phyloP scores from a whole-genome alignment of 805 yeast species.

The Saturnispora quitensis region DNA sequence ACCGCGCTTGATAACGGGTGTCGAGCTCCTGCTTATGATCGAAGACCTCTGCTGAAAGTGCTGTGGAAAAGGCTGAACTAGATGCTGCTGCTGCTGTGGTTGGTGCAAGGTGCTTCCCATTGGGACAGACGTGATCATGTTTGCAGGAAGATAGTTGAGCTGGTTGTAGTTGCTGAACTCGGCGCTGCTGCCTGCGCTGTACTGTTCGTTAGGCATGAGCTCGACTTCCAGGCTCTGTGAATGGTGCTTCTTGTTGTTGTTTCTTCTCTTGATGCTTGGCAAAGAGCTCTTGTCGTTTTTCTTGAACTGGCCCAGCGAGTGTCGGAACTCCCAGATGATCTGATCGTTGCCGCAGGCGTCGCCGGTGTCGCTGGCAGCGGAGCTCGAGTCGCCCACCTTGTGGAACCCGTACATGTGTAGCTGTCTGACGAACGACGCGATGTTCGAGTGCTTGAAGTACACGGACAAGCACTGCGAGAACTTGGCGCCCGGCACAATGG shows the following conservation, averaged over 20 bases:
- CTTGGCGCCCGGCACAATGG: constrained; percentile 54
- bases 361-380: constrained; percentile 9
- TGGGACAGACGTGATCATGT: neutral
- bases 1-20: neutral
- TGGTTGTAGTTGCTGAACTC: neutral
- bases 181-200: neutral
- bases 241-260: constrained; percentile 14
- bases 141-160: neutral
- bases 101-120: neutral
- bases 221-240: neutral
- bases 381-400: constrained; percentile 47
- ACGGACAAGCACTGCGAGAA: constrained; percentile 53
- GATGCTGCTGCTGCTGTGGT: neutral
- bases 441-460: constrained; percentile 90
- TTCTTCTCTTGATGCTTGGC: constrained; percentile 39
- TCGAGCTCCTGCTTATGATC: neutral
- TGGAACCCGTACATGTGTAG: constrained; percentile 96
- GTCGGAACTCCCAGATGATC: constrained; percentile 47
- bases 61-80: neutral
- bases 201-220: neutral
- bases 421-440: constrained; percentile 88
- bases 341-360: constrained; percentile 6
- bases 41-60: neutral
- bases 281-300: constrained; percentile 39
- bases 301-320: constrained; percentile 40